Evolutionary conservation across 371 early-diverging fungal genomes (phyloP).

Genomic region (Mortierella sp.): DNA sequence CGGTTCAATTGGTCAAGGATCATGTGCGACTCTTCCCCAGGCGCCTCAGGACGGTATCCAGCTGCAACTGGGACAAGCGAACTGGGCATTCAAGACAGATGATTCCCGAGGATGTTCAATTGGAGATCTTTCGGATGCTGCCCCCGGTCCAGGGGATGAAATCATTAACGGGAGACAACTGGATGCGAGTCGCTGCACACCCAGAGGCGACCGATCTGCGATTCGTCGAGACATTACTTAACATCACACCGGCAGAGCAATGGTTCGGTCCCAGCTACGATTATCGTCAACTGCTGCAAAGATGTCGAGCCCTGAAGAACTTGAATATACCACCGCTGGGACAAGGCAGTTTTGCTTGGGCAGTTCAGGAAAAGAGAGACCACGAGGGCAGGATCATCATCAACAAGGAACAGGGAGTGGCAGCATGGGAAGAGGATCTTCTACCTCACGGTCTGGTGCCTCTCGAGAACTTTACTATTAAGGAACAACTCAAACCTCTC

Average conservation of each 20-base stretch:
- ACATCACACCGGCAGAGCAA: background rate
- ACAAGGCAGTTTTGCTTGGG: background rate
- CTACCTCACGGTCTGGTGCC: background rate
- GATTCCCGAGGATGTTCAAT: background rate
- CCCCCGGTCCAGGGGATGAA: background rate
- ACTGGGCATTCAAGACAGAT: too few relatives aligned
- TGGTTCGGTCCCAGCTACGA: background rate
- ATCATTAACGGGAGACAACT: background rate
- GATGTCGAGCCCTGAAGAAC: background rate
- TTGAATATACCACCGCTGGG: background rate
- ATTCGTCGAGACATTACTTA: background rate
- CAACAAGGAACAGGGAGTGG: too few relatives aligned
- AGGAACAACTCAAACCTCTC: background rate
- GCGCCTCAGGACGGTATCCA: background rate
- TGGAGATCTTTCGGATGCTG: background rate
- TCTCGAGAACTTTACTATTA: background rate
- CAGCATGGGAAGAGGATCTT: background rate
- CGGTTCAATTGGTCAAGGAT: background rate
- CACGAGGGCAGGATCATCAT: background rate
- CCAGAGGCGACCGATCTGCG: background rate
- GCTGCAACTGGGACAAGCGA: background rate
- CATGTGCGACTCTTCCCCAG: background rate
- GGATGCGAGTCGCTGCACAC: background rate
- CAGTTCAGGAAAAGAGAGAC: slow-evolving; percentile 1
- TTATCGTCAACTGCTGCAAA: background rate